phyloP scores from a whole-genome alignment of 129 eudicot species.

The Centaurea solstitialis region DNA sequence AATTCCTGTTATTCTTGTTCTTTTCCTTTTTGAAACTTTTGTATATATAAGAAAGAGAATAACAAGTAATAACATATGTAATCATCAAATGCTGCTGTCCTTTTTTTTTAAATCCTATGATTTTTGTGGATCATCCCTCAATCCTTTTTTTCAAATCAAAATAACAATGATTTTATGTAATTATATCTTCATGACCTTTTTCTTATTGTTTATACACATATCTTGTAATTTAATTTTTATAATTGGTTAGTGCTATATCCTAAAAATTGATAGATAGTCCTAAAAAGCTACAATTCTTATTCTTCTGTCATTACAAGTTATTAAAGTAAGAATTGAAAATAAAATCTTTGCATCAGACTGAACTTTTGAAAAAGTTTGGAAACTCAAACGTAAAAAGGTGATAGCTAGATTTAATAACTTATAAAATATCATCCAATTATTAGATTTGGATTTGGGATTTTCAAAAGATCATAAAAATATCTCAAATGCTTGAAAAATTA shows the following conservation, averaged over 20 bases:
- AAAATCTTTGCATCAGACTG: neutral
- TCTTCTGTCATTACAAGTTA: neutral
- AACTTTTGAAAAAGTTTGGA: neutral
- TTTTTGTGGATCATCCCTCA: neutral
- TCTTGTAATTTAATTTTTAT: no score
- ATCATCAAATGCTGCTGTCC: slow-evolving; percentile 5
- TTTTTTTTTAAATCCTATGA: neutral
- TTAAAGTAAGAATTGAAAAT: neutral
- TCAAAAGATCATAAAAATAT: neutral
- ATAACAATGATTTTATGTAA: neutral
- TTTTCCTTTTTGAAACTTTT: slow-evolving; percentile 20
- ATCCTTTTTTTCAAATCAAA: neutral
- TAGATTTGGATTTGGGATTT: neutral
- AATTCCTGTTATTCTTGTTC: slow-evolving; percentile 38
- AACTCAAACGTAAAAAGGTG: neutral
- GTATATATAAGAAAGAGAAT: slow-evolving; percentile 33
- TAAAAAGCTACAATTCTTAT: neutral
- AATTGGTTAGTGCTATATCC: no score
- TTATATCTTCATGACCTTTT: neutral
- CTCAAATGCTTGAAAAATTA: neutral
- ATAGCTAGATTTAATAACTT: neutral
- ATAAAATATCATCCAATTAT: neutral
- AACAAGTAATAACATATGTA: slow-evolving; percentile 37
- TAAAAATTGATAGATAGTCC: neutral
- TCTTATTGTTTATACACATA: neutral